Percentiles rank a stretch among this genome's conserved stretches.
Conservation (phyloP, 2,329 filamentous ascomycete species). For the Colletotrichum musae region DNA sequence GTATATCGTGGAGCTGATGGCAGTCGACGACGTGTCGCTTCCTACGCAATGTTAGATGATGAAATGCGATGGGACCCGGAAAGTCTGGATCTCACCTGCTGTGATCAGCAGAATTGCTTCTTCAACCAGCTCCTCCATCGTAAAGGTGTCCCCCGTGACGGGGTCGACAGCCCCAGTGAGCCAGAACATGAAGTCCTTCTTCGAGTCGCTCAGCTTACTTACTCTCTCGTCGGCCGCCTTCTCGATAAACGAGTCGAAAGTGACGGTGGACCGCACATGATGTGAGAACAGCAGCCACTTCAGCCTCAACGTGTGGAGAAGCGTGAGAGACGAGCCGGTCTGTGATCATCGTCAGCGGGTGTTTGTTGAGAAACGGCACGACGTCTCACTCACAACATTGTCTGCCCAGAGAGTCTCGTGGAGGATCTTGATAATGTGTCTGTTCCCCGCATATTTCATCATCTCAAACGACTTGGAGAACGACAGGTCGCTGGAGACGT, state of each 20-base stretch:
- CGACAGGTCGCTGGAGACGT: conserved; percentile 27
- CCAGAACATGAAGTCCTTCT: conserved; percentile 33
- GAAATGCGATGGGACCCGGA: neutral
- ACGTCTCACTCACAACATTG: conserved; percentile 10
- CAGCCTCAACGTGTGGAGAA: conserved; percentile 2
- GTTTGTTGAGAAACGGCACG: no score
- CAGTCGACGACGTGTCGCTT: conserved; percentile 26
- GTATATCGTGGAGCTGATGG: conserved; percentile 21
- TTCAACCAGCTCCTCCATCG: conserved; percentile 30
- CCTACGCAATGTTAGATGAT: neutral
- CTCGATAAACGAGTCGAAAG: conserved; percentile 24
- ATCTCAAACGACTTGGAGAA: conserved; percentile 25
- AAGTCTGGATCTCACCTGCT: neutral
- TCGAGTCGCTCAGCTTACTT: conserved; percentile 14
- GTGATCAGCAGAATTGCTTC: conserved; percentile 30
- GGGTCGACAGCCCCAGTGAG: conserved; percentile 26
- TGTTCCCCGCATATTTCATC: conserved; percentile 6
- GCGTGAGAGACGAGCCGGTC: conserved; percentile 8
- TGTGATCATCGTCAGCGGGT: neutral
- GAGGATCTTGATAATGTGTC: conserved; percentile 21
- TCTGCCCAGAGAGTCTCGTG: conserved; percentile 32
- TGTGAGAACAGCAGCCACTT: conserved; percentile 23
- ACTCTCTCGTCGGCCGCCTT: conserved; percentile 12
- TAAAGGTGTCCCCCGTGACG: conserved; percentile 1
- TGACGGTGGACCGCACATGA: conserved; percentile 10